A percentile compares a stretch with the other conserved stretches of the same genome.
phyloP scores from a whole-genome alignment of 768 basidiomycete species.

The Tulasnella calospora region DNA sequence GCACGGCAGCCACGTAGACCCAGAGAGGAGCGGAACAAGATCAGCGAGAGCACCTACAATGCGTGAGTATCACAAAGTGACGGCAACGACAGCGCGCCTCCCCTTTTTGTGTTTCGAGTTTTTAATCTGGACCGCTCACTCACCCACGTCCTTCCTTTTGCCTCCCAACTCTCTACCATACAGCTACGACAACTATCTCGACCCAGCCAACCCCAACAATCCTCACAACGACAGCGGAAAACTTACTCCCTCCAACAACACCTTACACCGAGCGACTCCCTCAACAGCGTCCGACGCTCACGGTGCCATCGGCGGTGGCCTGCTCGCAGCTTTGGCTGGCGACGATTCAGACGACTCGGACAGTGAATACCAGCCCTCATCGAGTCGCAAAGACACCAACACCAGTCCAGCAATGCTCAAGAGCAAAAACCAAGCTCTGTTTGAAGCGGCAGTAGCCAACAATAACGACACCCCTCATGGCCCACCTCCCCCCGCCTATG shows the following conservation, averaged over 20 bases:
- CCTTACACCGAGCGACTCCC: not conserved
- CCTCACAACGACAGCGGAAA: not conserved
- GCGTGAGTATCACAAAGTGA: slow-evolving; percentile 19
- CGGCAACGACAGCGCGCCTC: not conserved
- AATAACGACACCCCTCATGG: slow-evolving; percentile 1
- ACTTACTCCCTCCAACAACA: not conserved
- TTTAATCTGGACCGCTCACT: slow-evolving; percentile 1
- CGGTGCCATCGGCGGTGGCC: slow-evolving; percentile 26
- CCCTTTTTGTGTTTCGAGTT: not conserved
- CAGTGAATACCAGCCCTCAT: slow-evolving; percentile 14
- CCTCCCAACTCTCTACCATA: not conserved
- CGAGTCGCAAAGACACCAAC: not conserved
- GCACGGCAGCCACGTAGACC: slow-evolving; percentile 7
- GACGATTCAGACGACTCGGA: slow-evolving; percentile 26
- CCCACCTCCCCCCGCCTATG: slow-evolving; percentile 23
- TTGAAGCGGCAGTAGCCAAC: slow-evolving; percentile 21
- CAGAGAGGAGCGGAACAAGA: slow-evolving; percentile 22
- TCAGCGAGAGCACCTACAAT: slow-evolving; percentile 27
- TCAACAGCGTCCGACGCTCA: slow-evolving; percentile 14
- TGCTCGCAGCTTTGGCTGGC: slow-evolving; percentile 2
- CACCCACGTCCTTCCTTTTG: not conserved
- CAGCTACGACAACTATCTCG: slow-evolving; percentile 22
- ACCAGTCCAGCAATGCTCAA: not conserved
- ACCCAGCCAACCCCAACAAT: not conserved
- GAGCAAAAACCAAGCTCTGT: slow-evolving; percentile 27